Evolutionary conservation across 129 eudicot species (phyloP), one percentile per base, ranked within the genome.

Genomic region (Pulicaria dysenterica): DNA sequence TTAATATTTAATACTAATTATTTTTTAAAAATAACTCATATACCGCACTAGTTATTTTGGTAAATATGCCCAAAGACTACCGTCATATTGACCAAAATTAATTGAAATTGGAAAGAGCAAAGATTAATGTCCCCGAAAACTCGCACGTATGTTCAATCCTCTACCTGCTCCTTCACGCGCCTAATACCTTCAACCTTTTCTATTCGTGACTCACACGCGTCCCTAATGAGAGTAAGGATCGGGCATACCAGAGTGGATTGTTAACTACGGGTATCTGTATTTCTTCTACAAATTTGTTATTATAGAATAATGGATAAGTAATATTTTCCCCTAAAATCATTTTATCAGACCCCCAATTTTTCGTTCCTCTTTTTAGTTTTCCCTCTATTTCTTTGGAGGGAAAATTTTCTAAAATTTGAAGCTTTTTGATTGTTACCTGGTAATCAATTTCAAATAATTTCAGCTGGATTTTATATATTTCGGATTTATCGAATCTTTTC

Each of bases 301-400:
- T 24, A 24, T 24, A 24, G 31, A 24, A 24, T 24, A 24, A 24
- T 67, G 19, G 71, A 60, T 47, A 68, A 68, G 51, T 36, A 55
- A 75, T 44, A 65, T 5, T 65, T 65, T 31, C 50, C 67, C 19
- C 59, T 50, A 61, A 73, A 47, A 37, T 40, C 55, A 11, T 69
- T 76, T 74, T 73, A 61, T 73, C 79, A 65, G 57, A 65, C 79
- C 73, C 37, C 55, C 55, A 75, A 4, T 72, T 57, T 75, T 75
- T 75, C 79, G 58, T 43, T 69, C 75, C 16, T 38, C 43, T 57
- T 77, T 77, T 70, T 70, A 11, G 82, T 77, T 77, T 75, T 78
- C 82, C 77, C 82, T 70, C 82, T 78, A 72, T 70, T 78, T 67
- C 77, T 69, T 70, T 78, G 82, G 82, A 78, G 82, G 82, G 82